These are phyloP conservation scores for Tinospora cordifolia DNA, from an alignment of 164 flowering plant species.

Conservation along the genomic window DNA sequence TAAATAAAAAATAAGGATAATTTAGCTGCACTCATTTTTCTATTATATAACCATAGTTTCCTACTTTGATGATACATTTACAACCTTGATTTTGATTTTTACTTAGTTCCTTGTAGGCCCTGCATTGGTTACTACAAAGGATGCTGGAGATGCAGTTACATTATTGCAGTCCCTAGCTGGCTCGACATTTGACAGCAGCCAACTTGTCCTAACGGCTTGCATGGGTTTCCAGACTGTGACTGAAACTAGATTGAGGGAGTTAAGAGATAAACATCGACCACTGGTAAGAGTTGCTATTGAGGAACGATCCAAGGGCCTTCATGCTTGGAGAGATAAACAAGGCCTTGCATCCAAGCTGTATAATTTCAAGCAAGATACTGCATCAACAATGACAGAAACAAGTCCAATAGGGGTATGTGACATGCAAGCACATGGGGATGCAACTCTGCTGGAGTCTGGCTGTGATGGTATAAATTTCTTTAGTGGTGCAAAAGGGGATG, in stretches of 20 bases:
- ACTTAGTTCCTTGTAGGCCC: slow-evolving; percentile 58
- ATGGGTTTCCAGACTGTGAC: slow-evolving; percentile 87
- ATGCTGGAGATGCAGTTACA: slow-evolving; percentile 98
- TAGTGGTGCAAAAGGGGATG: slow-evolving; percentile 18
- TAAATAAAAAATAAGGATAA: too few relatives aligned
- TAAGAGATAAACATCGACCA: slow-evolving; percentile 76
- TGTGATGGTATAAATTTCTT: slow-evolving; percentile 35
- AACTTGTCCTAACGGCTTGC: slow-evolving; percentile 94
- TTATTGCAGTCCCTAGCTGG: slow-evolving; percentile 91
- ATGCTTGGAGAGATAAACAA: slow-evolving; percentile 57
- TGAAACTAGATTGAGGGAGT: slow-evolving; percentile 60
- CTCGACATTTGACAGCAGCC: slow-evolving; percentile 98
- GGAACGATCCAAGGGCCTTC: slow-evolving; percentile 76
- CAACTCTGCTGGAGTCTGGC: slow-evolving; percentile 17
- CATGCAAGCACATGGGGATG: slow-evolving; percentile 18
- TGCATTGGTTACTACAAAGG: slow-evolving; percentile 89
- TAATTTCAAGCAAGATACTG: slow-evolving; percentile 67
- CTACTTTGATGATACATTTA: background rate
- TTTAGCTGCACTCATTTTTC: too few relatives aligned
- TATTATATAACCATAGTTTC: background rate
- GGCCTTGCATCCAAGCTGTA: slow-evolving; percentile 76
- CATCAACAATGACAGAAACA: slow-evolving; percentile 32
- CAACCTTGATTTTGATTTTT: slow-evolving; percentile 18
- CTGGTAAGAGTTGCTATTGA: slow-evolving; percentile 53
- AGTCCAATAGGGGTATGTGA: slow-evolving; percentile 27